phyloP scores from a whole-genome alignment of 2,329 filamentous ascomycete genomes.

The Basipetospora chlamydospora region DNA sequence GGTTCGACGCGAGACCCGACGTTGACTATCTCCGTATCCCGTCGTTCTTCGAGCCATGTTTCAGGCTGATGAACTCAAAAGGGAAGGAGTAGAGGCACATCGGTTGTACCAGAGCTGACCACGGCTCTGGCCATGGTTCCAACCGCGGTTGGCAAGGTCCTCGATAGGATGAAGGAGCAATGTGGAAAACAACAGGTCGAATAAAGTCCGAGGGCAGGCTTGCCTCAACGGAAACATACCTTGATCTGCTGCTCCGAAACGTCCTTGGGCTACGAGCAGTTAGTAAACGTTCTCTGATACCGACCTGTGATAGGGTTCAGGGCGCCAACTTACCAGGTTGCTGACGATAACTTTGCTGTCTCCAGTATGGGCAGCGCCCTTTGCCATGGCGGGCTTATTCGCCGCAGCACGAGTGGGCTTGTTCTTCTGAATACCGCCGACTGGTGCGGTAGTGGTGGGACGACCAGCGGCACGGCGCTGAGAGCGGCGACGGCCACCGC shows the following conservation, averaged over 20 bases:
- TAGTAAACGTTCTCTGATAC: slow-evolving; percentile 21
- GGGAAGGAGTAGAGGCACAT: slow-evolving; percentile 8
- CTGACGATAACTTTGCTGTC: slow-evolving; percentile 98
- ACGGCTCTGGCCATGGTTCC: background rate
- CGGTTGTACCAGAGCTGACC: background rate
- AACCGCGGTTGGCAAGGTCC: slow-evolving; percentile 6
- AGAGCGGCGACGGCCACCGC: slow-evolving; percentile 37
- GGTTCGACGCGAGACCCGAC: slow-evolving; percentile 5
- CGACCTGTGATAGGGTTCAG: background rate
- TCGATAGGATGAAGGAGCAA: slow-evolving; percentile 19
- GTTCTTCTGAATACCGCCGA: slow-evolving; percentile 77
- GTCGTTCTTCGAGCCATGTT: background rate
- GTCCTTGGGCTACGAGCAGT: slow-evolving; percentile 66
- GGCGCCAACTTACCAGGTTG: slow-evolving; percentile 63
- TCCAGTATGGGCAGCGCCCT: slow-evolving; percentile 43
- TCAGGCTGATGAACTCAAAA: slow-evolving; percentile 6
- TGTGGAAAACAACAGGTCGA: slow-evolving; percentile 40
- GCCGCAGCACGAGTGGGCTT: slow-evolving; percentile 44
- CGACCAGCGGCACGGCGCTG: slow-evolving; percentile 37
- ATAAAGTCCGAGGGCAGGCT: slow-evolving; percentile 50
- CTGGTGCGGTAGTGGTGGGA: slow-evolving; percentile 49
- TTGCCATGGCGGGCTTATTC: slow-evolving; percentile 49
- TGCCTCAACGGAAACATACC: slow-evolving; percentile 96
- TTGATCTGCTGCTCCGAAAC: slow-evolving; percentile 96
- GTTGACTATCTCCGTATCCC: slow-evolving; percentile 18